phyloP scores from a whole-genome alignment of 331 rosid genomes.

The Dryas integrifolia region DNA sequence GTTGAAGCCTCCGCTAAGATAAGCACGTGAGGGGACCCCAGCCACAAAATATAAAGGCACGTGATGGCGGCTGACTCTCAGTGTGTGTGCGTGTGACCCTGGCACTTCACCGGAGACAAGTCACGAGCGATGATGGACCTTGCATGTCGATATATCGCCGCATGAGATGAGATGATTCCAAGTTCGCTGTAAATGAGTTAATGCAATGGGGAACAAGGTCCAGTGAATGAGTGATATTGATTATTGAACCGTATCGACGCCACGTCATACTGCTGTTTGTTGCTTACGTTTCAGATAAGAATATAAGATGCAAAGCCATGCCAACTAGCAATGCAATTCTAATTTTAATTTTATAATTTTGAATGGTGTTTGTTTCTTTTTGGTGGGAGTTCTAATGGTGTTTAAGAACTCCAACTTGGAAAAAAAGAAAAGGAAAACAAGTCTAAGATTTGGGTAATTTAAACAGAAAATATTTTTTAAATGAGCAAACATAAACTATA shows the following conservation, averaged over 20 bases:
- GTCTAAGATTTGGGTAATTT: no score
- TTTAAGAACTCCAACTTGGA: no score
- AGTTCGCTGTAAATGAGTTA: conserved; percentile 29
- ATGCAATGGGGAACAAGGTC: conserved; percentile 1
- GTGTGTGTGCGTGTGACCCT: neutral
- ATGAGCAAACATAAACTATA: no score
- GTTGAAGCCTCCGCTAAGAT: conserved; percentile 30
- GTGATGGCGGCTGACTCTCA: conserved; percentile 31
- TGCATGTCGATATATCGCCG: neutral
- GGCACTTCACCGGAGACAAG: neutral
- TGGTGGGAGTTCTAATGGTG: no score
- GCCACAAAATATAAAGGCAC: conserved; percentile 14
- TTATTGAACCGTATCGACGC: conserved; percentile 14
- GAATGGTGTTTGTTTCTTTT: neutral
- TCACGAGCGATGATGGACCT: neutral
- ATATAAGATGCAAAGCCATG: neutral
- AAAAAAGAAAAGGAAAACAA: no score
- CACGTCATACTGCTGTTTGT: neutral
- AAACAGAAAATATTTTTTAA: no score
- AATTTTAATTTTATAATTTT: neutral
- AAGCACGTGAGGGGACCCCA: conserved; percentile 40
- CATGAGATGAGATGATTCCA: conserved; percentile 11
- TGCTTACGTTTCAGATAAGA: neutral
- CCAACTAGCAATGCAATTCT: neutral
- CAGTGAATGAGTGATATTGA: neutral